phyloP scores from a whole-genome alignment of 148 eudicot genomes.

The Hydrangea macrophylla region DNA sequence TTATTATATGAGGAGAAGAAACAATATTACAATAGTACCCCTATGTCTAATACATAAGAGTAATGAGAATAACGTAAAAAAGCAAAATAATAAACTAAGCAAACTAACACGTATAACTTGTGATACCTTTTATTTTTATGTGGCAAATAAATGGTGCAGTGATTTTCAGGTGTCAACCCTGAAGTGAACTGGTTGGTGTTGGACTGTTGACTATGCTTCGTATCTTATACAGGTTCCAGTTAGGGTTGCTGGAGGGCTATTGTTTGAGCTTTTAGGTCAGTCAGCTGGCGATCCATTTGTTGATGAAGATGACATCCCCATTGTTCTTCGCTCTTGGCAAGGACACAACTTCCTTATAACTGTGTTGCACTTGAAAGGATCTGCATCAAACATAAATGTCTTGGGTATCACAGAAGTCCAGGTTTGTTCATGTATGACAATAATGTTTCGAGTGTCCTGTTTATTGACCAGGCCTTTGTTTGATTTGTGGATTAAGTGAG shows the following conservation, averaged over 20 bases:
- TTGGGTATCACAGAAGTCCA: constrained; percentile 88
- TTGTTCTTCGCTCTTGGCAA: constrained; percentile 95
- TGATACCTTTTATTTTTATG: too few relatives aligned
- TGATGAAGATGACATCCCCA: constrained; percentile 81
- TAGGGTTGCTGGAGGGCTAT: constrained; percentile 85
- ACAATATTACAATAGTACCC: too few relatives aligned
- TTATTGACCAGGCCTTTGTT: too few relatives aligned
- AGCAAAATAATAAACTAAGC: too few relatives aligned
- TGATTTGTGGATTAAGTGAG: too few relatives aligned
- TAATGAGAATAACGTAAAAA: too few relatives aligned
- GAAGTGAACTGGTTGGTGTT: too few relatives aligned
- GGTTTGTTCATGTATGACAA: constrained; percentile 30
- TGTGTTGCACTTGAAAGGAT: constrained; percentile 78
- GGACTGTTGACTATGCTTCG: background rate
- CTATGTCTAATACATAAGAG: too few relatives aligned
- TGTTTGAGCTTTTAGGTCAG: constrained; percentile 93
- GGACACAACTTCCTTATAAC: constrained; percentile 81
- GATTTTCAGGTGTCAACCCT: too few relatives aligned
- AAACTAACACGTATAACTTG: too few relatives aligned
- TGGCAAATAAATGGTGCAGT: too few relatives aligned
- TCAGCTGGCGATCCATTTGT: constrained; percentile 82
- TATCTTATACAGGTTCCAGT: constrained; percentile 65
- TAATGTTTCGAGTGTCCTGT: background rate
- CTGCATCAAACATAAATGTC: constrained; percentile 61
- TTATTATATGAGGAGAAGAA: too few relatives aligned